Evolutionary conservation across 495 filamentous ascomycete genomes (phyloP).

Genomic region (Tetracladium marchalianum): DNA sequence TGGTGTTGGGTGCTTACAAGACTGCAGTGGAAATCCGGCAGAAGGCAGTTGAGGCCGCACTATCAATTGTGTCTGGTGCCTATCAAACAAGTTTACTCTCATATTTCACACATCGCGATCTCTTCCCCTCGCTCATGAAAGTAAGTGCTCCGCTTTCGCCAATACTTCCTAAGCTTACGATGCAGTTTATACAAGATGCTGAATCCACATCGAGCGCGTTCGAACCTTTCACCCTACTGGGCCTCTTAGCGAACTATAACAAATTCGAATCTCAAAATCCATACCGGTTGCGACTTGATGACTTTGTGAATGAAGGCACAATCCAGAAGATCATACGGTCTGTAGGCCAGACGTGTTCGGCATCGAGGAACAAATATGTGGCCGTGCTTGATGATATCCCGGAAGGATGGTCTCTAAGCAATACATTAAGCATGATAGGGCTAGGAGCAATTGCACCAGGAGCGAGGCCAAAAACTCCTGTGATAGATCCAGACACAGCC

Average conservation of each 20-base stretch:
- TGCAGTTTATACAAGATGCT: slow-evolving; percentile 76
- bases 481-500: slow-evolving; percentile 55
- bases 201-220: slow-evolving; percentile 51
- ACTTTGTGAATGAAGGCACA: slow-evolving; percentile 87
- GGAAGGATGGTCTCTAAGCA: slow-evolving; percentile 78
- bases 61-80: slow-evolving; percentile 81
- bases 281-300: slow-evolving; percentile 87
- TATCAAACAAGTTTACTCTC: slow-evolving; percentile 90
- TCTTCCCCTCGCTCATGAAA: slow-evolving; percentile 94
- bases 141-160: slow-evolving; percentile 31
- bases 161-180: slow-evolving; percentile 2
- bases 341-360: slow-evolving; percentile 58
- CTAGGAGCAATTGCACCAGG: slow-evolving; percentile 65
- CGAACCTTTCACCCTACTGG: slow-evolving; percentile 73
- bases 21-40: slow-evolving; percentile 56
- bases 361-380: slow-evolving; percentile 64
- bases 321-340: slow-evolving; percentile 75
- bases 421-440: slow-evolving; percentile 76
- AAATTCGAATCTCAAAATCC: slow-evolving; percentile 99
- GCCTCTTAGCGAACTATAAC: slow-evolving; percentile 95
- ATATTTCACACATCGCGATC: slow-evolving; percentile 89
- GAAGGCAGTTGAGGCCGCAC: slow-evolving; percentile 71
- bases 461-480: slow-evolving; percentile 48
- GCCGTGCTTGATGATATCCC: slow-evolving; percentile 87
- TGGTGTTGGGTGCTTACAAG: not conserved